These are phyloP conservation scores for Danielia reshetovae DNA, from an alignment of 805 yeast species.

Conservation along the genomic window DNA sequence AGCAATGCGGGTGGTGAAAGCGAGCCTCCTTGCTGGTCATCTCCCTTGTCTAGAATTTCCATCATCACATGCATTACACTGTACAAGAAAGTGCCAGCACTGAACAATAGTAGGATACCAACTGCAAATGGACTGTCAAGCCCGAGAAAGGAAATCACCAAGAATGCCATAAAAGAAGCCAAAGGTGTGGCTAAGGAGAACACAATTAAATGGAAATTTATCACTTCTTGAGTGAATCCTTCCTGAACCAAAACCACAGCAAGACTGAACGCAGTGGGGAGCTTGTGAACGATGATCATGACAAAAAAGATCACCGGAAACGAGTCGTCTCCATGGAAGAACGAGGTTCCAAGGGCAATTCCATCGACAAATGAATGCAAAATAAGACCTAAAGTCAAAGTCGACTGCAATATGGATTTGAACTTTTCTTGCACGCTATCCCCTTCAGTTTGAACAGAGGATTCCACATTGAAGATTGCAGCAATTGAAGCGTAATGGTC, in stretches of 20 bases:
- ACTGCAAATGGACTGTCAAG: constrained; percentile 34
- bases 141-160: constrained; percentile 29
- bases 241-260: constrained; percentile 47
- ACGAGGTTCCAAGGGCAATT: constrained; percentile 62
- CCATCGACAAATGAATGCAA: constrained; percentile 74
- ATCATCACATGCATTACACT: constrained; percentile 65
- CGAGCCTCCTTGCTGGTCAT: neutral
- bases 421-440: neutral
- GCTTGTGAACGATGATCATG: constrained; percentile 65
- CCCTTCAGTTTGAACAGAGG: no score
- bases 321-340: constrained; percentile 34
- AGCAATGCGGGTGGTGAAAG: neutral
- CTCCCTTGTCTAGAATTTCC: constrained; percentile 18
- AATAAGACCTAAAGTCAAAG: constrained; percentile 58
- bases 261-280: constrained; percentile 72
- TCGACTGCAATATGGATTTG: constrained; percentile 31
- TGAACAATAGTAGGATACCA: constrained; percentile 55
- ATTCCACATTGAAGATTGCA: neutral
- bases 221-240: constrained; percentile 25
- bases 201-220: constrained; percentile 44
- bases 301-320: constrained; percentile 47
- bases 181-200: constrained; percentile 57
- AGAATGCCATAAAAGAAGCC: constrained; percentile 51
- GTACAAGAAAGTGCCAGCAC: constrained; percentile 71
- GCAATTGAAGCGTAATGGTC: constrained; percentile 31